Evolutionary conservation across 371 early-diverging fungal genomes (phyloP).

Genomic region (Chytridiales sp.): DNA sequence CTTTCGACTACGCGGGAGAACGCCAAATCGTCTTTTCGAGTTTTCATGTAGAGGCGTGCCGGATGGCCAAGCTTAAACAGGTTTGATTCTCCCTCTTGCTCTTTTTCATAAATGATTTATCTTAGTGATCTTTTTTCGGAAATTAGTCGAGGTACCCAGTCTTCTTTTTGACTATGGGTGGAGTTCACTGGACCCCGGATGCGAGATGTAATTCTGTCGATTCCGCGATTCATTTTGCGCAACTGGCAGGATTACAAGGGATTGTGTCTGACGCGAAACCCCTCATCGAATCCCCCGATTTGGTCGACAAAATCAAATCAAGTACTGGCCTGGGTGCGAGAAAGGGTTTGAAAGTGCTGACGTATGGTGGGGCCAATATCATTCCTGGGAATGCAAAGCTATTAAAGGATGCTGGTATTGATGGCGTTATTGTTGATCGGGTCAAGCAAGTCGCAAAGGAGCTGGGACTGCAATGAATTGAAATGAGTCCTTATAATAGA

Average conservation of each 20-base stretch:
- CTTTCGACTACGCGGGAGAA: conserved; percentile 65
- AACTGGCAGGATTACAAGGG: conserved; percentile 72
- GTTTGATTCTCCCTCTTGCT: conserved; percentile 17
- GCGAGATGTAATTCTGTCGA: conserved; percentile 80
- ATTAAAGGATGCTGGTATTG: conserved; percentile 64
- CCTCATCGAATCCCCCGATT: conserved; percentile 74
- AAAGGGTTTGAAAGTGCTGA: conserved; percentile 72
- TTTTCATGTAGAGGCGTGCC: conserved; percentile 90
- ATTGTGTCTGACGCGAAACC: conserved; percentile 80
- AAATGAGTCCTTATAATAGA: no score
- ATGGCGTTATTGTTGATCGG: conserved; percentile 52
- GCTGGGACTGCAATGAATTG: conserved; percentile 2
- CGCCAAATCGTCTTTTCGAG: conserved; percentile 90
- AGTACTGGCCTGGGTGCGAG: conserved; percentile 62
- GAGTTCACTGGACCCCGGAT: conserved; percentile 73
- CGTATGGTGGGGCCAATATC: conserved; percentile 87
- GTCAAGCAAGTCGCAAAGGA: conserved; percentile 30
- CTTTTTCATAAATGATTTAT: background rate
- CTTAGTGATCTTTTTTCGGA: background rate
- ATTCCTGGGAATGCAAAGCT: conserved; percentile 67
- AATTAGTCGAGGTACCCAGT: conserved; percentile 61
- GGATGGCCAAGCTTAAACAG: conserved; percentile 77
- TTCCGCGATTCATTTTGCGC: conserved; percentile 82
- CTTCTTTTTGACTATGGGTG: conserved; percentile 90
- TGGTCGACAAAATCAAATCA: conserved; percentile 43